Conservation (phyloP, 2,329 filamentous ascomycete genomes). For the Geoglossum cookeanum region DNA sequence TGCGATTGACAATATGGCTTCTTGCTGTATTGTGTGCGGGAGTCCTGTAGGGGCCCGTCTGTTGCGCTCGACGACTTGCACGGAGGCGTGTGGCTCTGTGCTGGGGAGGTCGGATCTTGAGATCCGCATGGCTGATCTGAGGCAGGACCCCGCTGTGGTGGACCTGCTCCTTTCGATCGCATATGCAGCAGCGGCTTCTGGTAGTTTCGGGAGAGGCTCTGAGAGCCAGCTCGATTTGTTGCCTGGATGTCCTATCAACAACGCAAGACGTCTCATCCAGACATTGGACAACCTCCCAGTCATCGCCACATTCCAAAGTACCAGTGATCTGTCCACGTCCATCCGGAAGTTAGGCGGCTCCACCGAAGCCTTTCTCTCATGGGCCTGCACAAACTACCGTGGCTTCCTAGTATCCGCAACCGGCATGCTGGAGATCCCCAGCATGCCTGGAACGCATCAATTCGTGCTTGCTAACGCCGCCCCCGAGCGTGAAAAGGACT, state of each 20-base stretch:
- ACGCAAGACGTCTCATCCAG: conserved; percentile 9
- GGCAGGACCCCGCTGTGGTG: background rate
- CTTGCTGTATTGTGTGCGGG: conserved; percentile 15
- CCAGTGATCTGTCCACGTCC: conserved; percentile 10
- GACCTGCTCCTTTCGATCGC: background rate
- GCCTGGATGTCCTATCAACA: conserved; percentile 14
- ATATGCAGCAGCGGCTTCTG: background rate
- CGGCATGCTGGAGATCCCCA: conserved; percentile 14
- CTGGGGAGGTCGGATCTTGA: conserved; percentile 7
- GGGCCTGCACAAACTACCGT: conserved; percentile 15
- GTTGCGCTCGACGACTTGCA: conserved; percentile 17
- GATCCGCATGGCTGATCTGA: background rate
- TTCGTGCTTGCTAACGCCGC: conserved; percentile 17
- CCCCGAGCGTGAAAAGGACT: conserved; percentile 14
- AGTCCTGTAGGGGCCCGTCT: conserved; percentile 10
- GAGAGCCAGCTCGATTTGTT: conserved; percentile 11
- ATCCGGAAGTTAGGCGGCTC: background rate
- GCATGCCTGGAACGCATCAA: conserved; percentile 15
- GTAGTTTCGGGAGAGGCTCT: no score
- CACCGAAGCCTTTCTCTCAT: conserved; percentile 14
- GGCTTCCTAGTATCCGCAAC: conserved; percentile 16
- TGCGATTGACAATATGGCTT: conserved; percentile 7
- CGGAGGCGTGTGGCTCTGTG: conserved; percentile 14
- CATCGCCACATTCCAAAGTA: conserved; percentile 11
- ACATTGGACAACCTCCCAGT: conserved; percentile 14